Evolutionary conservation across 345 rosid species (phyloP).

Genomic region (Salix udensis): DNA sequence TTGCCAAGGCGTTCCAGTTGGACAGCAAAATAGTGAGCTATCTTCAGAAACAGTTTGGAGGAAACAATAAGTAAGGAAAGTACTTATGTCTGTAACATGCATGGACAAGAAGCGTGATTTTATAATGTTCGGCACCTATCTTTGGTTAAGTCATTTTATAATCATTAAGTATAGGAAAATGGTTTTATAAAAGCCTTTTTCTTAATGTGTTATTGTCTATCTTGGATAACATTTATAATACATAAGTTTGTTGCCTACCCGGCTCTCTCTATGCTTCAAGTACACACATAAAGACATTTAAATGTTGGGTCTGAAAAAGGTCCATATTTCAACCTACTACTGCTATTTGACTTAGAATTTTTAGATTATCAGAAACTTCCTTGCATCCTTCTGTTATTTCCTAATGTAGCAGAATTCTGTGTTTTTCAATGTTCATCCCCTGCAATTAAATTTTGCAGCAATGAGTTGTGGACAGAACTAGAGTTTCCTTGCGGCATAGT

Average conservation of each 20-base stretch:
- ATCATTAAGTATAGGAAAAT: too few relatives aligned
- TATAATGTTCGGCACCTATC: background rate
- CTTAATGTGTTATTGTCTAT: background rate
- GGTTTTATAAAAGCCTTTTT: background rate
- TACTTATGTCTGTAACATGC: background rate
- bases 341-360: background rate
- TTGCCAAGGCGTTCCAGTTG: background rate
- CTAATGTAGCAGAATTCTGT: background rate
- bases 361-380: background rate
- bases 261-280: too few relatives aligned
- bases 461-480: background rate
- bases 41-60: background rate
- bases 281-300: too few relatives aligned
- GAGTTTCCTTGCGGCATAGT: background rate
- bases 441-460: background rate
- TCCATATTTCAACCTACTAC: too few relatives aligned
- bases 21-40: background rate
- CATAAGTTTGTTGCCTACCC: background rate
- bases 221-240: background rate
- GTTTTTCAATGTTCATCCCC: background rate
- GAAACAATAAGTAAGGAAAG: background rate
- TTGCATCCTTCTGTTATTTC: background rate
- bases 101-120: background rate
- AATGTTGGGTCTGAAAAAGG: too few relatives aligned
- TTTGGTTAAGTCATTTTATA: background rate